Evolutionary conservation across 1,284 basidiomycete genomes (phyloP), one percentile per base, ranked within the genome.

Genomic region (Ustilago lituana): DNA sequence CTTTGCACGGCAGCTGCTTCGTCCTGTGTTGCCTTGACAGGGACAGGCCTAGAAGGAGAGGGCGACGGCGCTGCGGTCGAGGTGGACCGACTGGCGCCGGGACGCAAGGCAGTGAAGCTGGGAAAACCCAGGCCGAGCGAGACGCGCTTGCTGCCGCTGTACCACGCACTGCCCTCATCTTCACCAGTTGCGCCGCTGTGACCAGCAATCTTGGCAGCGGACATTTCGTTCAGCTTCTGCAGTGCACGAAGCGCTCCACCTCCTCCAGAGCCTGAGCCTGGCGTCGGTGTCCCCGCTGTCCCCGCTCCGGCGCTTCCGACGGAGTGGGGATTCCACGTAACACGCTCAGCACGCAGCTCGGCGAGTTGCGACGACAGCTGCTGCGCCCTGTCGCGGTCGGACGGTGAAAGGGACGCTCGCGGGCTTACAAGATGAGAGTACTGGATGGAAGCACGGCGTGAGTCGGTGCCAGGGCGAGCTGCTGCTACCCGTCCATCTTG

Each of bases 171-270:
- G 35, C 53, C 19, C 15, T 17, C 49, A 6, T 39, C 41, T 3
- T 57, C 53, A 3, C 32, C 39, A 14, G 43, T 20, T 11, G 52
- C 10, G 31, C 45, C 17, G 38, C 40, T 22, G 8, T 54, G 54
- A 7, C 53, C 52, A 5, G 55, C 60, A 14, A 69, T 43, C 44
- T 69, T 69, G 56, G 66, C 60, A 3, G 60, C 55, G 23, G 66
- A 69, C 56, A 59, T 63, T 24, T 63, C 60, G 26, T 63, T 69
- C 22, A 69, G 56, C 56, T 51, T 69, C 23, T 69, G 66, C 32
- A 69, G 27, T 2, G 66, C 60, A 36, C 56, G 54, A 22, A 69
- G 37, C 22, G 66, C 66, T 19, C 66, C 60, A 14, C 66, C 66
- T 4, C 65, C 59, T 9, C 58, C 37, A 2, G 32, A 46, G 24